A percentile compares a stretch with the other conserved stretches of the same genome.
phyloP scores from a whole-genome alignment of 2,329 filamentous ascomycete genomes.

The Escovopsis sp. region DNA sequence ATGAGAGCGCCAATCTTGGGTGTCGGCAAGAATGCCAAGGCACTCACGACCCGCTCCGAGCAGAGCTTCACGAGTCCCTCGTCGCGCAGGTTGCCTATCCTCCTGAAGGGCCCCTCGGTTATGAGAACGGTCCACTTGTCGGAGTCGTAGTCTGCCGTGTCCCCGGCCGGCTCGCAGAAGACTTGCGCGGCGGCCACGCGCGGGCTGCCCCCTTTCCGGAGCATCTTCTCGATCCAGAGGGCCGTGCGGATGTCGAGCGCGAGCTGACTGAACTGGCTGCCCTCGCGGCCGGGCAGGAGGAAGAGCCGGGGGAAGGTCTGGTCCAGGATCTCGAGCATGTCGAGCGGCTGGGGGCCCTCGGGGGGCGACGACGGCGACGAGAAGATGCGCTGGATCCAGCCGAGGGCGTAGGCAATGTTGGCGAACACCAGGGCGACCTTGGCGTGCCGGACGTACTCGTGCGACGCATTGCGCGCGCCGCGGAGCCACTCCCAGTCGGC shows the following conservation, averaged over 20 bases:
- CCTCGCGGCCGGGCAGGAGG: constrained; percentile 5
- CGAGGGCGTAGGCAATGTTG: constrained; percentile 22
- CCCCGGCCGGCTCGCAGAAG: constrained; percentile 14
- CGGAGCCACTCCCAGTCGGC: constrained; percentile 14
- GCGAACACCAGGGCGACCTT: constrained; percentile 14
- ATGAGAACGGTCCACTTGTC: constrained; percentile 6
- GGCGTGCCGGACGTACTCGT: neutral
- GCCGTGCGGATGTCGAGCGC: constrained; percentile 24
- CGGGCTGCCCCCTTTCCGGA: neutral
- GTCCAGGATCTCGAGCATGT: constrained; percentile 19
- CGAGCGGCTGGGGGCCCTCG: constrained; percentile 3
- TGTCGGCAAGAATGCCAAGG: no score
- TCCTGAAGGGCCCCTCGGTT: constrained; percentile 12
- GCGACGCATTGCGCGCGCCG: neutral
- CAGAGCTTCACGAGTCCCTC: constrained; percentile 10
- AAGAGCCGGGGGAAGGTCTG: constrained; percentile 17
- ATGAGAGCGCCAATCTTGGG: constrained; percentile 1
- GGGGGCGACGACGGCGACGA: neutral
- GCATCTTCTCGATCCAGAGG: constrained; percentile 17
- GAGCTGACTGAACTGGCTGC: constrained; percentile 9
- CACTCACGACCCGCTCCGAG: constrained; percentile 9
- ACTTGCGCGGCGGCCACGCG: constrained; percentile 12
- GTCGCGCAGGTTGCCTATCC: constrained; percentile 9
- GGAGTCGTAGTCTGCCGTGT: neutral
- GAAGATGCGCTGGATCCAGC: constrained; percentile 11